These are phyloP conservation scores for Aaosphaeria pasadenensis DNA, from an alignment of 2,329 filamentous ascomycete genomes.

Conservation along the genomic window DNA sequence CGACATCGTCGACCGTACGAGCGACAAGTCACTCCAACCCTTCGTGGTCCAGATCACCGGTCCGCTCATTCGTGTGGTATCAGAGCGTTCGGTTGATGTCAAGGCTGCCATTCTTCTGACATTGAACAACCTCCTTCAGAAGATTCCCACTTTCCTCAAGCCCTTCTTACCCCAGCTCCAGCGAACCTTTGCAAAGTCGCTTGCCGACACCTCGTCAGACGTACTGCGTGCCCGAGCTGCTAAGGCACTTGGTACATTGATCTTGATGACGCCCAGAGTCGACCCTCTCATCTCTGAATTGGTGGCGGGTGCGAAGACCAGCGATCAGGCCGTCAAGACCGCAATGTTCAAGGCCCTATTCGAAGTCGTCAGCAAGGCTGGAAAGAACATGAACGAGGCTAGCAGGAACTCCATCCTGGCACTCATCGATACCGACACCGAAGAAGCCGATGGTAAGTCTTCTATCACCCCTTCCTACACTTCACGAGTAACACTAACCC, in stretches of 20 bases:
- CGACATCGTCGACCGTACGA: slow-evolving; percentile 91
- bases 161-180: slow-evolving; percentile 96
- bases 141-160: slow-evolving; percentile 93
- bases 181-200: slow-evolving; percentile 91
- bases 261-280: slow-evolving; percentile 91
- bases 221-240: slow-evolving; percentile 82
- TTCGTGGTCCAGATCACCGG: slow-evolving; percentile 98
- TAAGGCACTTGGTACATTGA: slow-evolving; percentile 89
- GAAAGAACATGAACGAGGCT: slow-evolving; percentile 87
- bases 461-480: neutral
- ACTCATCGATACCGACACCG: slow-evolving; percentile 81
- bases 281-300: slow-evolving; percentile 92
- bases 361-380: slow-evolving; percentile 93
- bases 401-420: slow-evolving; percentile 82
- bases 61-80: slow-evolving; percentile 95
- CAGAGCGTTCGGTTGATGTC: slow-evolving; percentile 92
- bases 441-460: slow-evolving; percentile 63
- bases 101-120: slow-evolving; percentile 93
- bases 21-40: slow-evolving; percentile 80
- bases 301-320: slow-evolving; percentile 91
- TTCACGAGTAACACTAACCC: slow-evolving; percentile 6
- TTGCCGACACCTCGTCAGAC: slow-evolving; percentile 91
- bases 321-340: slow-evolving; percentile 80
- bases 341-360: slow-evolving; percentile 97
- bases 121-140: slow-evolving; percentile 91